These are phyloP conservation scores for Marchantia paleacea DNA, from an alignment of 225 moss, liverwort and hornwort species.

Conservation along the genomic window DNA sequence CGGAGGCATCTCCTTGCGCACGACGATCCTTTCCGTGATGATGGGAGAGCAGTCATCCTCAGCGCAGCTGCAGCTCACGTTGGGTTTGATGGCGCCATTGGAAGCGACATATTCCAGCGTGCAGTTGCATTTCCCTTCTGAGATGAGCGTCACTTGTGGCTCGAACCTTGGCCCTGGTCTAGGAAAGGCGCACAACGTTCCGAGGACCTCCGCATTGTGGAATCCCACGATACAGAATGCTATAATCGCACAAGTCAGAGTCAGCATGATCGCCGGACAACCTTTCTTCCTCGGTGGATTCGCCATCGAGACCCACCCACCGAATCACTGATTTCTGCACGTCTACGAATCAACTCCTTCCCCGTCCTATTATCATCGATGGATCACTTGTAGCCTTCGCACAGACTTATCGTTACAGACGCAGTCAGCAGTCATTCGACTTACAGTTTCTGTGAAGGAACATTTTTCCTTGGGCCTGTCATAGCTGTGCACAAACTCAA, in stretches of 20 bases:
- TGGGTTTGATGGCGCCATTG: constrained; percentile 2
- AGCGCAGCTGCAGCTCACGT: constrained; percentile 9
- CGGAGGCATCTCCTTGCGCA: constrained; percentile 14
- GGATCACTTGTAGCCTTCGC: no score
- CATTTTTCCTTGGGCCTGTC: no score
- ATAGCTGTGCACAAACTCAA: no score
- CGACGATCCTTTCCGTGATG: constrained; percentile 19
- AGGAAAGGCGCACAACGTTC: not conserved
- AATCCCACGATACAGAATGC: not conserved
- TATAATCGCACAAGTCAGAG: not conserved
- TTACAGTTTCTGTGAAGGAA: no score
- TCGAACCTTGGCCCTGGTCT: not conserved
- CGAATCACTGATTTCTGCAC: no score
- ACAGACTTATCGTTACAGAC: no score
- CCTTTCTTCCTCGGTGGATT: not conserved
- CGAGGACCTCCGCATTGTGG: not conserved
- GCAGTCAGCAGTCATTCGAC: no score
- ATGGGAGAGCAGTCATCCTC: constrained; percentile 7
- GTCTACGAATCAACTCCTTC: no score
- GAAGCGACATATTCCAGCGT: not conserved
- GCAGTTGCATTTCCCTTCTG: constrained; percentile 21
- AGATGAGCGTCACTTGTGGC: not conserved
- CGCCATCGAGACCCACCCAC: no score
- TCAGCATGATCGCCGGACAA: constrained; percentile 10
- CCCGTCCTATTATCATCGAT: no score